Conservation (phyloP, 2,329 filamentous ascomycete genomes). For the Diaporthe sp. region DNA sequence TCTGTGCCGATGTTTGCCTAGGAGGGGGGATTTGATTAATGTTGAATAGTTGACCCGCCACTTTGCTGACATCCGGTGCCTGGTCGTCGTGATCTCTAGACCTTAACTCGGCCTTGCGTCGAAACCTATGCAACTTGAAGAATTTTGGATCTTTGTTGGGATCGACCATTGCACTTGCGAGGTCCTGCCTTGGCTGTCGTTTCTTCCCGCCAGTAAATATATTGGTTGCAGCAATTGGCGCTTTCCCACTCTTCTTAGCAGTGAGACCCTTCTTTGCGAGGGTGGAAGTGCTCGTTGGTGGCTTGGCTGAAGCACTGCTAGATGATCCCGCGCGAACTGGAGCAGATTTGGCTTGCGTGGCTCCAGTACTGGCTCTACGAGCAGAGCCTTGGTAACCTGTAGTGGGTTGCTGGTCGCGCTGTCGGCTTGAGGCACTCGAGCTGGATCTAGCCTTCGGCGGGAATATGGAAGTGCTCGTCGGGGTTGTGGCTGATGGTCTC, state of each 20-base stretch:
- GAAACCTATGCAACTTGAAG: constrained; percentile 55
- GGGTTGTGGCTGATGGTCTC: background rate
- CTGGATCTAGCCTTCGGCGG: background rate
- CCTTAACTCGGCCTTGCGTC: constrained; percentile 58
- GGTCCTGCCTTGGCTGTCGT: constrained; percentile 52
- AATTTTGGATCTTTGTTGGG: constrained; percentile 56
- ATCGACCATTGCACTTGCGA: constrained; percentile 59
- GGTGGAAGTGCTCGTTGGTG: background rate
- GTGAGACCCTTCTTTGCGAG: constrained; percentile 38
- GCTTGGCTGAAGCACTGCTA: background rate
- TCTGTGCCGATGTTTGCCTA: constrained; percentile 4
- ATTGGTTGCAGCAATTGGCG: constrained; percentile 52
- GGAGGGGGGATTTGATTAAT: constrained; percentile 44
- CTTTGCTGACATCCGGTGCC: constrained; percentile 52
- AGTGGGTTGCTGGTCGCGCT: constrained; percentile 16
- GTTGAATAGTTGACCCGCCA: constrained; percentile 46
- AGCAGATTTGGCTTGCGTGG: constrained; percentile 36
- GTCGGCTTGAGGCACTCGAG: constrained; percentile 24
- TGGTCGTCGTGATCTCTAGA: constrained; percentile 60
- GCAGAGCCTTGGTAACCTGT: constrained; percentile 55
- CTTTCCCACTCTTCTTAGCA: constrained; percentile 49
- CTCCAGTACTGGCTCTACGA: constrained; percentile 43
- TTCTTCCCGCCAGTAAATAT: constrained; percentile 62
- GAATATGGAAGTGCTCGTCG: background rate
- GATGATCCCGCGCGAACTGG: background rate